Evolutionary conservation across 352 stramenopile genomes (phyloP).

Genomic region (Globisporangium carolinianum): DNA sequence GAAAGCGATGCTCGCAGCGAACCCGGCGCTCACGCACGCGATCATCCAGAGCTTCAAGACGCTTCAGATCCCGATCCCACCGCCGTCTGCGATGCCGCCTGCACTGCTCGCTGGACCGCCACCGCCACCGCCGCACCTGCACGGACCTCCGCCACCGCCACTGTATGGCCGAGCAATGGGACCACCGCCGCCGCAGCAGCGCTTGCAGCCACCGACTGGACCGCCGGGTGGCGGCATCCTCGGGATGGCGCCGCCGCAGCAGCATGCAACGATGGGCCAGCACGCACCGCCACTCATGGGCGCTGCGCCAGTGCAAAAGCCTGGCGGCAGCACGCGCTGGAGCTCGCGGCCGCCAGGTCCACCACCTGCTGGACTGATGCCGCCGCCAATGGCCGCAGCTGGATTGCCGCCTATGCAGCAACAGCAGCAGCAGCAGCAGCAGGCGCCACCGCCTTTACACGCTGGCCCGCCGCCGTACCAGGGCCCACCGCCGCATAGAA

Average conservation of each 20-base stretch:
- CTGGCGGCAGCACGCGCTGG: constrained; percentile 44
- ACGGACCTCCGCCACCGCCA: constrained; percentile 9
- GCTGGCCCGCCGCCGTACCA: constrained; percentile 5
- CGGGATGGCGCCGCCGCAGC: constrained; percentile 16
- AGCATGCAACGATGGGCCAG: constrained; percentile 42
- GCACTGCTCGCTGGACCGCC: constrained; percentile 25
- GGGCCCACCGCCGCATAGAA: constrained; percentile 17
- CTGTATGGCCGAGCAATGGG: constrained; percentile 10
- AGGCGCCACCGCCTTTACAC: not conserved
- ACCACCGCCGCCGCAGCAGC: constrained; percentile 21
- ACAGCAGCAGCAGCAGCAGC: not conserved
- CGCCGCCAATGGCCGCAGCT: constrained; percentile 1
- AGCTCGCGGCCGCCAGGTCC: constrained; percentile 42
- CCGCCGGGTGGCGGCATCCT: constrained; percentile 9
- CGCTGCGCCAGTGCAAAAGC: constrained; percentile 26
- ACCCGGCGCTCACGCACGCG: constrained; percentile 74
- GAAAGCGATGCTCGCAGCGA: constrained; percentile 66
- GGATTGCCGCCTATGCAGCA: not conserved
- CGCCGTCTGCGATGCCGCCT: constrained; percentile 42
- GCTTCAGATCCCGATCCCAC: constrained; percentile 74
- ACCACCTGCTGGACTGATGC: constrained; percentile 21
- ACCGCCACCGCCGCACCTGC: constrained; percentile 1
- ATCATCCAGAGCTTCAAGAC: constrained; percentile 84
- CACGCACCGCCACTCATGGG: constrained; percentile 14
- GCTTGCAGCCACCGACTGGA: constrained; percentile 9